A percentile compares a stretch with the other conserved stretches of the same genome.
phyloP scores from a whole-genome alignment of 2,329 filamentous ascomycete species.

The Chrysoporthe austroafricana region DNA sequence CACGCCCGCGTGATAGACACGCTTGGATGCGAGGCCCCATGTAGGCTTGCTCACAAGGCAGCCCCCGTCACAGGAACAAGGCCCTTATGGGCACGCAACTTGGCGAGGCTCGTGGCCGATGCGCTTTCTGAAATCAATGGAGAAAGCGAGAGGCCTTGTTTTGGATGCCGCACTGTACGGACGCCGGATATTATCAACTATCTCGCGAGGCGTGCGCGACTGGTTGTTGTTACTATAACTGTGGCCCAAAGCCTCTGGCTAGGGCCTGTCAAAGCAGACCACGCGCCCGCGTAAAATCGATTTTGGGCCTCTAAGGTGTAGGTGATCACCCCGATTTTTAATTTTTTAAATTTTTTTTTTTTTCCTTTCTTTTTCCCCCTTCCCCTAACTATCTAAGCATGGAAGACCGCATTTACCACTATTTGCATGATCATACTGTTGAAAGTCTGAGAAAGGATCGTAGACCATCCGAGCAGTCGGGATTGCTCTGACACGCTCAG shows the following conservation, averaged over 20 bases:
- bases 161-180: not conserved
- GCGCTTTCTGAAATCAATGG: not conserved
- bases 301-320: not conserved
- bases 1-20: not conserved
- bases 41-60: not conserved
- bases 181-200: not conserved
- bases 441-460: not conserved
- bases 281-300: not conserved
- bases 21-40: not conserved
- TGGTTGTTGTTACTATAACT: no score
- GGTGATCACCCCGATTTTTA: not conserved
- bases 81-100: not conserved
- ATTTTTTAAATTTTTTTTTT: not conserved
- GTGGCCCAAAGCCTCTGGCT: no score
- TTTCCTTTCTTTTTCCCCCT: not conserved
- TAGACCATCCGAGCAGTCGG: not conserved
- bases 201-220: not conserved
- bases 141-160: not conserved
- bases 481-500: not conserved
- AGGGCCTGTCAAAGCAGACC: no score
- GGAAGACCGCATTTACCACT: not conserved
- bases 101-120: not conserved
- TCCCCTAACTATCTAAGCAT: not conserved
- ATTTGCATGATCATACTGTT: not conserved
- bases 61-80: not conserved